Percentiles rank a stretch among this genome's conserved stretches.
Evolutionary conservation across 2,329 filamentous ascomycete species (phyloP).

Genomic region (Cercospora sp.): DNA sequence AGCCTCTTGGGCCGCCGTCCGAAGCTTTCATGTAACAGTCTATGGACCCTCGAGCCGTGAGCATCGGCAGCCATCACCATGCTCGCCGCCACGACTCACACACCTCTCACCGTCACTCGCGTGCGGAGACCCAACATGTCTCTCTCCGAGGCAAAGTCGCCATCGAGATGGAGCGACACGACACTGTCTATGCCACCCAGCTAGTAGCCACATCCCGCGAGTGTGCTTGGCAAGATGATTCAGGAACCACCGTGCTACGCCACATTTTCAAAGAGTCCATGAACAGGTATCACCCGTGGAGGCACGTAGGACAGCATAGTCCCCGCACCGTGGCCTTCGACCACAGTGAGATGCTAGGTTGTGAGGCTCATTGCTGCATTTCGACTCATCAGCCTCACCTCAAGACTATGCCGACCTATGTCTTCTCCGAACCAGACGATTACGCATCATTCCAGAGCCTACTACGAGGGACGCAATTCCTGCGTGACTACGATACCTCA

Average conservation of each 20-base stretch:
- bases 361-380: neutral
- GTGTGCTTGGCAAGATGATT: neutral
- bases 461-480: neutral
- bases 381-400: neutral
- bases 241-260: neutral
- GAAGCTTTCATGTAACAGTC: neutral
- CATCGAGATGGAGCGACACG: slow-evolving; percentile 1
- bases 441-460: neutral
- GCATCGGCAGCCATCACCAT: neutral
- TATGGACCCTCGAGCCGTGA: neutral
- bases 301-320: neutral
- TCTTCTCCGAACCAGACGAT: neutral
- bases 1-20: too few relatives aligned
- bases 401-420: neutral
- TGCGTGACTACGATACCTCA: neutral
- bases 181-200: neutral
- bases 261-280: neutral
- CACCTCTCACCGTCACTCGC: neutral
- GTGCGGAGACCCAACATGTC: neutral
- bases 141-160: neutral
- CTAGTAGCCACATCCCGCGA: neutral
- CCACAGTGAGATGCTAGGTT: neutral
- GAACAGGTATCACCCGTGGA: neutral
- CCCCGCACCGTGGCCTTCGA: neutral
- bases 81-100: neutral